A percentile compares a stretch with the other conserved stretches of the same genome.
Evolutionary conservation across 257 asterid genomes (phyloP).

Genomic region (Gentiana dahurica): DNA sequence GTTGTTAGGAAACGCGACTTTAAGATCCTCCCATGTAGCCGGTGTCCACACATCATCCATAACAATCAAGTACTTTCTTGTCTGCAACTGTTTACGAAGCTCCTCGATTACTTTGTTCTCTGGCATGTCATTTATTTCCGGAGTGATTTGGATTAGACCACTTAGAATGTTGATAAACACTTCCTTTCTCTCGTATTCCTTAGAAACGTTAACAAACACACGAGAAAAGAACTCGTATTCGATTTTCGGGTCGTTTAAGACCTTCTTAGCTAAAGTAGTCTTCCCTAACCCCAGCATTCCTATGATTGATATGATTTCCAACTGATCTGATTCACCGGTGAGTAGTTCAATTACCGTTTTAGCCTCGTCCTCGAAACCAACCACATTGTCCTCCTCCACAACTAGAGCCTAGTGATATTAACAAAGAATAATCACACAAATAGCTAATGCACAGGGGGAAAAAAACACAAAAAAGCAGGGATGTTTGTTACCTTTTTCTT

Average conservation of each 20-base stretch:
- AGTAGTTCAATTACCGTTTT: not conserved
- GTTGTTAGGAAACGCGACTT: constrained; percentile 16
- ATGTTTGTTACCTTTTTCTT: constrained; percentile 1
- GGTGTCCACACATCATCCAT: constrained; percentile 40
- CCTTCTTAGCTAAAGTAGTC: constrained; percentile 5
- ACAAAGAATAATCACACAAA: not conserved
- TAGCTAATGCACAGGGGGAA: not conserved
- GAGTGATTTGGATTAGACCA: constrained; percentile 1
- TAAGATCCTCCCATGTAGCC: constrained; percentile 20
- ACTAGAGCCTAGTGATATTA: not conserved
- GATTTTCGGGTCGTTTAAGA: not conserved
- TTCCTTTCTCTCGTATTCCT: constrained; percentile 15
- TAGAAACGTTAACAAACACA: constrained; percentile 14
- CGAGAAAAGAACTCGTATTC: not conserved
- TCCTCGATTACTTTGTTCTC: constrained; percentile 4
- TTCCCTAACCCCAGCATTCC: constrained; percentile 13
- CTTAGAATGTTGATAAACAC: constrained; percentile 17
- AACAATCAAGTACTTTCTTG: constrained; percentile 29
- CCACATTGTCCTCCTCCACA: constrained; percentile 4
- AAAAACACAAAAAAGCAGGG: not conserved
- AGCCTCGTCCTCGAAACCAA: constrained; percentile 8
- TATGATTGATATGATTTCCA: constrained; percentile 6
- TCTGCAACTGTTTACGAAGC: constrained; percentile 2
- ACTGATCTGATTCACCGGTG: not conserved
- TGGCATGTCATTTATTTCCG: constrained; percentile 5